Conservation (phyloP, 2,329 filamentous ascomycete genomes). For the Fusarium temperatum region DNA sequence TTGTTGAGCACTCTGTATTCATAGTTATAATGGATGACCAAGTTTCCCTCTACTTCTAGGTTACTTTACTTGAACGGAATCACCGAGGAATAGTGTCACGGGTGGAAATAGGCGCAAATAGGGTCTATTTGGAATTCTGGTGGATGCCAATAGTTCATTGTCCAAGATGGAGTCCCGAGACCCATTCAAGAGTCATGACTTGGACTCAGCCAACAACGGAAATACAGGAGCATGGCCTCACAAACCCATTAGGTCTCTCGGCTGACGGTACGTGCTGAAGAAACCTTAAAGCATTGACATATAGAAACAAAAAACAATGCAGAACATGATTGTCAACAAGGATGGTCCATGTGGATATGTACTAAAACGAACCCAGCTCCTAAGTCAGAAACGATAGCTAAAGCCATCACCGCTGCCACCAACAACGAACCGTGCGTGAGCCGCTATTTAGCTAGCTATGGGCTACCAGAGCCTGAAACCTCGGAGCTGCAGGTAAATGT, state of each 20-base stretch:
- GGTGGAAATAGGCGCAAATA: background rate
- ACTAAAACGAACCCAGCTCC: background rate
- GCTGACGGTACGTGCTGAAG: background rate
- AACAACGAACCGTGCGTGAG: constrained; percentile 11
- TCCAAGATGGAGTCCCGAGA: background rate
- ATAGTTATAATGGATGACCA: background rate
- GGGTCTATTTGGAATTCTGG: background rate
- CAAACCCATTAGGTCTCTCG: background rate
- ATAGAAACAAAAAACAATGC: background rate
- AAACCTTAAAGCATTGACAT: background rate
- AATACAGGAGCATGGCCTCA: background rate
- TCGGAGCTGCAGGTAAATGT: background rate
- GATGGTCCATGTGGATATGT: constrained; percentile 10
- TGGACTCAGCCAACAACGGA: background rate
- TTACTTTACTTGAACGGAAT: background rate
- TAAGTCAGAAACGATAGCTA: constrained; percentile 9
- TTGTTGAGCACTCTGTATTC: background rate
- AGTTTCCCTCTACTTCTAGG: no score
- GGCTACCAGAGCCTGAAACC: constrained; percentile 22
- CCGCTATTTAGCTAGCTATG: background rate
- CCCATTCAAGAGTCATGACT: background rate
- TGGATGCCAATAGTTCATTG: background rate
- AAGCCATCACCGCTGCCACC: constrained; percentile 26
- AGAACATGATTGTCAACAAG: background rate
- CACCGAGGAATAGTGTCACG: background rate